Evolutionary conservation across 2,329 filamentous ascomycete species (phyloP), one percentile per base, ranked within the genome.

Genomic region (Onygena corvina): DNA sequence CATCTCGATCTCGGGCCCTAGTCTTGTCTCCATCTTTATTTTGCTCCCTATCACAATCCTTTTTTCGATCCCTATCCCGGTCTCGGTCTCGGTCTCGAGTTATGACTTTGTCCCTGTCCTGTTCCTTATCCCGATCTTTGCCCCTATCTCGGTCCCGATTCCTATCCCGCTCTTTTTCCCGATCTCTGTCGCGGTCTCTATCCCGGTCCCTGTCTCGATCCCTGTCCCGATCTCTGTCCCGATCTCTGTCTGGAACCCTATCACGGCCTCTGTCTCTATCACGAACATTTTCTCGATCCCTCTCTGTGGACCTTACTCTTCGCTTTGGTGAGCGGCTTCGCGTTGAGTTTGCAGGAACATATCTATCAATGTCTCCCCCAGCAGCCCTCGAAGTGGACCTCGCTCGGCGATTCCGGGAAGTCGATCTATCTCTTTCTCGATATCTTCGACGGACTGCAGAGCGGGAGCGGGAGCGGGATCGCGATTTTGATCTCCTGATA

Each of bases 291-390:
- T 61, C 58, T 4, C 49, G n/a, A 21, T 53, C 51, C 25, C 50
- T 27, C 11, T 53, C 52, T 14, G 63, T 60, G 5, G 65, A 66
- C 18, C 66, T 60, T 2, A 62, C 55, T 25, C 67, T 61, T 20
- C 67, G 64, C 46, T 67, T 62, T 12, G 67, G 67, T 20, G 67
- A 68, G 29, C 64, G 61, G 53, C 67, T 69, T 31, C 67, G 62
- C 34, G 61, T 61, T 50, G 66, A 68, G 6, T 64, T 68, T 9
- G 62, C 49, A 5, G 67, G 67, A 1, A 69, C 64, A 50, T 69
- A 69, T n/a, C 67, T 65, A 54, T 69, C 67, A 50, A 69, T 69
- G 49, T 69, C 67, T 12, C 27, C 65, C 59, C 47, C 60, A 54
- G 46, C 59, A 60, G 12, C 25, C 12, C 62, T 61, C 34, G 64